These are phyloP conservation scores for Asterophora parasitica DNA, from an alignment of 768 basidiomycete genomes.

Conservation along the genomic window DNA sequence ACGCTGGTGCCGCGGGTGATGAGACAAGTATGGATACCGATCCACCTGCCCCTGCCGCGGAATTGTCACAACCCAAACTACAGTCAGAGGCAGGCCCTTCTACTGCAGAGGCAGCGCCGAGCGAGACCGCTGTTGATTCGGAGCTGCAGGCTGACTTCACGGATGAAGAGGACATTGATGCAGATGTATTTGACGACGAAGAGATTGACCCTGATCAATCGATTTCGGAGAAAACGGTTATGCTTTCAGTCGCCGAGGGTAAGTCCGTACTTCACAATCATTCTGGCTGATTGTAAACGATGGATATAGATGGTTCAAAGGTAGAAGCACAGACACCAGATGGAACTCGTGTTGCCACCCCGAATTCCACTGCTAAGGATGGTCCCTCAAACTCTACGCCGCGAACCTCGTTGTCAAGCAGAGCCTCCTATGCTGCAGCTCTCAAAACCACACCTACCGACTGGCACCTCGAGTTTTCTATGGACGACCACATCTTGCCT, in stretches of 20 bases:
- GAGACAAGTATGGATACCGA: slow-evolving; percentile 12
- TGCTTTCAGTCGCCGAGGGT: slow-evolving; percentile 79
- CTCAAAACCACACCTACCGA: slow-evolving; percentile 90
- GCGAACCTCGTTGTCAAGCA: slow-evolving; percentile 27
- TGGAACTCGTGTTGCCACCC: slow-evolving; percentile 91
- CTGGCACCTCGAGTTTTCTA: slow-evolving; percentile 95
- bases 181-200: slow-evolving; percentile 87
- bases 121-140: slow-evolving; percentile 59
- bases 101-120: slow-evolving; percentile 38
- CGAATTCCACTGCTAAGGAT: slow-evolving; percentile 49
- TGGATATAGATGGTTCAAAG: slow-evolving; percentile 77
- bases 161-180: slow-evolving; percentile 84
- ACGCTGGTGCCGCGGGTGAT: slow-evolving; percentile 23
- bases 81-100: slow-evolving; percentile 21
- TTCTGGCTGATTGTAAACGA: slow-evolving; percentile 6
- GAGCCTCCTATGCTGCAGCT: slow-evolving; percentile 88
- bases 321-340: slow-evolving; percentile 96
- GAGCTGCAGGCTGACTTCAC: slow-evolving; percentile 73
- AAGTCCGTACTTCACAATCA: slow-evolving; percentile 11
- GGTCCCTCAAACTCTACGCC: slow-evolving; percentile 26
- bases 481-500: slow-evolving; percentile 83
- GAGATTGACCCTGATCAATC: slow-evolving; percentile 73
- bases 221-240: slow-evolving; percentile 79
- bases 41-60: slow-evolving; percentile 13
- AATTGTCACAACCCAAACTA: slow-evolving; percentile 5